Base-by-base conservation (phyloP, 1,284 basidiomycete species). In the Mycena citricolor region DNA sequence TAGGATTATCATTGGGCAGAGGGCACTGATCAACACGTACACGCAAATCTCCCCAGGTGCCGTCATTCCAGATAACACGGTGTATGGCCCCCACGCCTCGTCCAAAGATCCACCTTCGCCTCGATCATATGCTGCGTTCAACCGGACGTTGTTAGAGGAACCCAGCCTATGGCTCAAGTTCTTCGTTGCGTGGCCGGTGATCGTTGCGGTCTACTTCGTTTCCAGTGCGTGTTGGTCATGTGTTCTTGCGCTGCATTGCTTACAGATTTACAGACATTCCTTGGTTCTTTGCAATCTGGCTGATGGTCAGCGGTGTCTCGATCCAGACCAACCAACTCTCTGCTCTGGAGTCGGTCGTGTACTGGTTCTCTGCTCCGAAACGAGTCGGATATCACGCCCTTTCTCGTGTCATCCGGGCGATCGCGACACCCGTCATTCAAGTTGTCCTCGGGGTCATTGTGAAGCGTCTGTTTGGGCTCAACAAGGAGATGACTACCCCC, bases 61-160 rank as follows among this genome's bases (percentile, higher is more conserved):
- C 7, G 44, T 52, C 19, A 66, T 73, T 32, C 51, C 61, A 0
- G 63, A 65, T 29, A 61, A 61, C 17, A 47, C 60, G 2, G 70
- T 73, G 8, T 73, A 67, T 38, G 71, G 71, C 5, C 71, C 71
- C 5, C 71, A 74, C 45, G 64, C 71, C 11, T 69, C 68, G 2
- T 69, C 69, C 11, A 59, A 67, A 47, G 70, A 73, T 19, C 37
- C 49, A 1, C 67, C 70, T 0, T 66, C 67, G 4, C 66, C 69
- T 0, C 52, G 57, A 14, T 54, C 57, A 2, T 68, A 63, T 36
- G 66, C 67, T 4, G 61, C 64, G 8, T 71, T 67, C 47, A 72
- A 69, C 52, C 60, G 68, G 12, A 62, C 65, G 4, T 47, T 61
- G 10, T 50, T 64, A 13, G 42, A 47, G 4, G 52, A 66, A 32